A percentile compares a stretch with the other conserved stretches of the same genome.
phyloP scores from a whole-genome alignment of 495 filamentous ascomycete species.

The Pyronema domesticum region DNA sequence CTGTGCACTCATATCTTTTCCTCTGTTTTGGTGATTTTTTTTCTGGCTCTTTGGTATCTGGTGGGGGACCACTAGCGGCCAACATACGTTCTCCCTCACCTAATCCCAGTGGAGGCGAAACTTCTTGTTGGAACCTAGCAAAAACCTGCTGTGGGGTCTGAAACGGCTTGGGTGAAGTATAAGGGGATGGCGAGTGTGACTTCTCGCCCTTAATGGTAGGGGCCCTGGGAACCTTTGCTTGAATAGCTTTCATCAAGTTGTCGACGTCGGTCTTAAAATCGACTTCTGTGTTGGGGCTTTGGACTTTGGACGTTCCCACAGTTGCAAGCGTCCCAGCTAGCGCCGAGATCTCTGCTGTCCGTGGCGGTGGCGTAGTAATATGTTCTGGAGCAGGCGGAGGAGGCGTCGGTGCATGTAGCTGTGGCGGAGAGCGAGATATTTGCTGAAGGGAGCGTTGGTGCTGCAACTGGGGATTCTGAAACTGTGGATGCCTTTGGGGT shows the following conservation, averaged over 20 bases:
- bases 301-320: slow-evolving; percentile 17
- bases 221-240: slow-evolving; percentile 35
- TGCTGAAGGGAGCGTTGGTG: neutral
- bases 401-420: neutral
- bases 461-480: neutral
- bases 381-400: neutral
- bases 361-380: slow-evolving; percentile 5
- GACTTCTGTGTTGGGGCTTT: slow-evolving; percentile 28
- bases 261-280: slow-evolving; percentile 72
- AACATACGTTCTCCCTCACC: neutral
- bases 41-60: slow-evolving; percentile 17
- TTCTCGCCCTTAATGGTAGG: slow-evolving; percentile 2
- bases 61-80: neutral
- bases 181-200: slow-evolving; percentile 12
- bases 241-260: slow-evolving; percentile 80
- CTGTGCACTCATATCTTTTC: slow-evolving; percentile 59
- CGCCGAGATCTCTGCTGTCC: neutral
- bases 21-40: slow-evolving; percentile 28
- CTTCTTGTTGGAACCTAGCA: too few relatives aligned
- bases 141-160: too few relatives aligned
- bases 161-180: too few relatives aligned
- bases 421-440: too few relatives aligned
- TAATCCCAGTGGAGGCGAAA: neutral
- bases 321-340: neutral
- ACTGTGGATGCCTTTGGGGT: neutral